These are phyloP conservation scores for Xerocomus potaroensis DNA, from an alignment of 768 basidiomycete genomes.

Conservation along the genomic window DNA sequence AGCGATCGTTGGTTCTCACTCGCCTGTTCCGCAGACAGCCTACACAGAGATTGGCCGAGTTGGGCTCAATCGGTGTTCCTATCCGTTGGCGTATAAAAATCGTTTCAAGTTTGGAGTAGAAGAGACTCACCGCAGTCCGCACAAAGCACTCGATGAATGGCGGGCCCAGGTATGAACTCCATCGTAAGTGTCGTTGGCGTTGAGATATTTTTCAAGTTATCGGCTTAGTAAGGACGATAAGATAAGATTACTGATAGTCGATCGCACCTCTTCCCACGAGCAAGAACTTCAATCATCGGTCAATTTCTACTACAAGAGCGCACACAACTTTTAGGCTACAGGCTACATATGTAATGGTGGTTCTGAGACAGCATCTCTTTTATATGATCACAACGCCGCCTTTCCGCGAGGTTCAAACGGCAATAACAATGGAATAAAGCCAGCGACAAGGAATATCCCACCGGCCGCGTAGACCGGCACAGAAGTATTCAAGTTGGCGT, in stretches of 20 bases:
- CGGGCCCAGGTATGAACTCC: slow-evolving; percentile 75
- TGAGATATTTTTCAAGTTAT: too few relatives aligned
- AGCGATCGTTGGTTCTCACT: slow-evolving; percentile 24
- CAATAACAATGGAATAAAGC: slow-evolving; percentile 44
- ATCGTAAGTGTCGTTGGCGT: slow-evolving; percentile 35
- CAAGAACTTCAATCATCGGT: too few relatives aligned
- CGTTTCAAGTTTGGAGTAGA: neutral
- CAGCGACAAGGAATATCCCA: slow-evolving; percentile 47
- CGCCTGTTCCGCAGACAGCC: slow-evolving; percentile 85
- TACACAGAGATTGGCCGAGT: slow-evolving; percentile 90
- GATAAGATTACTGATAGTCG: too few relatives aligned
- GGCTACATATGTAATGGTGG: too few relatives aligned
- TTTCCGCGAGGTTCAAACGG: slow-evolving; percentile 57
- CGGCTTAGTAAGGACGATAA: too few relatives aligned
- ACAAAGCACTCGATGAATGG: slow-evolving; percentile 80
- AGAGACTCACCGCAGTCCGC: slow-evolving; percentile 73
- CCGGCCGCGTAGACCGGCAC: slow-evolving; percentile 55
- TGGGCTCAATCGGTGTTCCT: slow-evolving; percentile 86
- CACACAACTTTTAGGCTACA: too few relatives aligned
- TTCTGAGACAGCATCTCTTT: too few relatives aligned
- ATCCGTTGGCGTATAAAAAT: slow-evolving; percentile 4
- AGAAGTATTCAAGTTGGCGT: slow-evolving; percentile 42
- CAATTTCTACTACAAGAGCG: too few relatives aligned
- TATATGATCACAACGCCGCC: slow-evolving; percentile 39
- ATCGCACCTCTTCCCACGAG: too few relatives aligned